Base-by-base conservation (phyloP, 2,329 filamentous ascomycete species). In the Geosmithia putterillii region DNA sequence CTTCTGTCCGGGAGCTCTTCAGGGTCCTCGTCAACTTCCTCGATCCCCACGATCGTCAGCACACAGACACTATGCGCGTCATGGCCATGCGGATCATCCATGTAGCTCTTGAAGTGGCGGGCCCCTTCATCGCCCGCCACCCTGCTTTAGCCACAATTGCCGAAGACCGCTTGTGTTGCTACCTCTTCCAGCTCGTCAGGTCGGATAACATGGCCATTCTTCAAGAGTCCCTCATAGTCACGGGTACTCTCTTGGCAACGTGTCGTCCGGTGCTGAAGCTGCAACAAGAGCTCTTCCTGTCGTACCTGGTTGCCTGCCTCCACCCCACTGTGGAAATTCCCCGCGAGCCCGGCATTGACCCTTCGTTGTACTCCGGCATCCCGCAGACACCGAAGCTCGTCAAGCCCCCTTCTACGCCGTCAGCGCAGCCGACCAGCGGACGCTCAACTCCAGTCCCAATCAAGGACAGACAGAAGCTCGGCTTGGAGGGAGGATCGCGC, bases 51-150 rank as follows among this genome's bases (percentile, higher is more conserved):
- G 90, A 96, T 61, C 81, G 79, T 42, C 86, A 90, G 52, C 86
- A 95, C 60, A 94, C 88, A 3, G 92, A 98, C 57, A 83, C 86
- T 1, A 92, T 96, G 83, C 79, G 90, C 52, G 87, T 98, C 36
- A 98, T 98, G 89, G 92, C 92, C 17, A 67, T 98, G 50, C 80
- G 92, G 38, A 96, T 98, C 49, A 92, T 98, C 44, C 92, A 98
- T 59, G 92, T 98, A 38, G 92, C 92, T 2, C 74, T 98, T 19
- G 92, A 98, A 63, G 90, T 98, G 45, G 88, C 92, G 2, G 92
- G 92, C 0, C 90, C 92, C 4, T 94, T 89, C 7, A 95, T 98
- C 57, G 86, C 89, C 41, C 84, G 85, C 49, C 92, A 98, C 58
- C 89, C 90, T 6, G 86, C 84, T 45, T 68, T 98, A 42, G 89